Evolutionary conservation across 805 yeast genomes (phyloP).

Genomic region (Grigorovia humatica): DNA sequence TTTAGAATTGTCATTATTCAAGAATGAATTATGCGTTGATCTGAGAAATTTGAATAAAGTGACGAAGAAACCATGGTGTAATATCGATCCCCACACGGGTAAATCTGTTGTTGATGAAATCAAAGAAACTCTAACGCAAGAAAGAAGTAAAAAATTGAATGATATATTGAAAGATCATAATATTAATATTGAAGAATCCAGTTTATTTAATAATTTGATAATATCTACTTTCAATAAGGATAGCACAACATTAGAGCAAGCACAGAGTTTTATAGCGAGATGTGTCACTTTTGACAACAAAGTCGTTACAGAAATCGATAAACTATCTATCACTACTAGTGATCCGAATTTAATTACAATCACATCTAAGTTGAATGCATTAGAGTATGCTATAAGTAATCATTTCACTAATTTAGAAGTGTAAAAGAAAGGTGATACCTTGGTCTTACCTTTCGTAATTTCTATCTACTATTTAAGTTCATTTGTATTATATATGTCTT

Average conservation of each 20-base stretch:
- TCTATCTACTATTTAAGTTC: not conserved
- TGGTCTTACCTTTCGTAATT: not conserved
- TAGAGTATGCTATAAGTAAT: slow-evolving; percentile 31
- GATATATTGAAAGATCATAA: slow-evolving; percentile 34
- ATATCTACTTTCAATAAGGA: slow-evolving; percentile 27
- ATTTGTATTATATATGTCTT: not conserved
- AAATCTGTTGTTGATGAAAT: slow-evolving; percentile 49
- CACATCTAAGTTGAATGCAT: slow-evolving; percentile 50
- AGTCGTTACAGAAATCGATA: slow-evolving; percentile 54
- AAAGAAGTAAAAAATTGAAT: slow-evolving; percentile 31
- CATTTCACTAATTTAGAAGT: slow-evolving; percentile 7
- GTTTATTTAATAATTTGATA: slow-evolving; percentile 28
- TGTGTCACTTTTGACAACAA: slow-evolving; percentile 48
- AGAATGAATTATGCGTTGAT: slow-evolving; percentile 55
- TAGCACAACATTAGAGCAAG: slow-evolving; percentile 30
- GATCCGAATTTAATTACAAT: slow-evolving; percentile 59
- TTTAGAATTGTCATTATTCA: slow-evolving; percentile 48
- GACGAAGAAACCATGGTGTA: slow-evolving; percentile 53
- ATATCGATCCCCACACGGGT: slow-evolving; percentile 36
- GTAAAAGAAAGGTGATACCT: not conserved
- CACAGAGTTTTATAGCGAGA: slow-evolving; percentile 46
- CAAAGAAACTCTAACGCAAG: slow-evolving; percentile 42
- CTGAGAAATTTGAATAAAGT: slow-evolving; percentile 41
- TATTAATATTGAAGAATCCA: slow-evolving; percentile 24
- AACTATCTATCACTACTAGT: slow-evolving; percentile 49